A percentile compares a stretch with the other conserved stretches of the same genome.
These are phyloP conservation scores for Nidularia pulvinata DNA, from an alignment of 768 basidiomycete genomes.

Conservation along the genomic window DNA sequence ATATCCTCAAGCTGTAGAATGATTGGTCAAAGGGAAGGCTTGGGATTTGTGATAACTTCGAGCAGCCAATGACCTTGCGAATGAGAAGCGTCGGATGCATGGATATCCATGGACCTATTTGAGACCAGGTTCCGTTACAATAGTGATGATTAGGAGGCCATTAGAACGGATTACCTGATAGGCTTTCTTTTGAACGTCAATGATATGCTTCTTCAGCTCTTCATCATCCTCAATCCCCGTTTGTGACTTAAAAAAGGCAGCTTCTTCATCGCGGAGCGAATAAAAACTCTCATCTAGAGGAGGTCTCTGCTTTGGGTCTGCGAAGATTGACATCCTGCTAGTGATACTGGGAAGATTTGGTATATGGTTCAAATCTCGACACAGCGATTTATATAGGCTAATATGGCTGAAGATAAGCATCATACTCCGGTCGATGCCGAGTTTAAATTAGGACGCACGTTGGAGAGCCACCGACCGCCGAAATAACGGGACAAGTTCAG, in stretches of 20 bases:
- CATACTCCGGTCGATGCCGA: too few species aligned
- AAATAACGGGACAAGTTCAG: too few species aligned
- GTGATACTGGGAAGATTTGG: too few species aligned
- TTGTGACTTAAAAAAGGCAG: constrained; percentile 28
- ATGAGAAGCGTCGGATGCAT: constrained; percentile 33
- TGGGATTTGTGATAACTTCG: too few species aligned
- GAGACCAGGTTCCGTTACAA: not conserved
- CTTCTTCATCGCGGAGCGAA: constrained; percentile 18
- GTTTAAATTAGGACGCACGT: too few species aligned
- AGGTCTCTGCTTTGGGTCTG: constrained; percentile 9
- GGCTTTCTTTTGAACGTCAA: constrained; percentile 33
- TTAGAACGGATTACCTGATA: constrained; percentile 11
- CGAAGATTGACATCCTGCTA: not conserved
- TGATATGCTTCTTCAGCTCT: constrained; percentile 36
- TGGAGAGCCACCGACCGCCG: too few species aligned
- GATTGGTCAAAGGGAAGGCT: not conserved
- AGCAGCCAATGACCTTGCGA: constrained; percentile 20
- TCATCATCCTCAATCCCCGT: constrained; percentile 34
- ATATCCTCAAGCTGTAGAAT: constrained; percentile 24
- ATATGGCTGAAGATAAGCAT: too few species aligned
- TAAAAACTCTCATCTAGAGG: constrained; percentile 21
- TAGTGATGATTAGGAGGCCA: not conserved
- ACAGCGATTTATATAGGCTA: too few species aligned
- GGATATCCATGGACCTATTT: constrained; percentile 30
- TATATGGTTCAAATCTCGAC: too few species aligned